phyloP scores from a whole-genome alignment of 306 rosid genomes.

The Dryas drummondii region DNA sequence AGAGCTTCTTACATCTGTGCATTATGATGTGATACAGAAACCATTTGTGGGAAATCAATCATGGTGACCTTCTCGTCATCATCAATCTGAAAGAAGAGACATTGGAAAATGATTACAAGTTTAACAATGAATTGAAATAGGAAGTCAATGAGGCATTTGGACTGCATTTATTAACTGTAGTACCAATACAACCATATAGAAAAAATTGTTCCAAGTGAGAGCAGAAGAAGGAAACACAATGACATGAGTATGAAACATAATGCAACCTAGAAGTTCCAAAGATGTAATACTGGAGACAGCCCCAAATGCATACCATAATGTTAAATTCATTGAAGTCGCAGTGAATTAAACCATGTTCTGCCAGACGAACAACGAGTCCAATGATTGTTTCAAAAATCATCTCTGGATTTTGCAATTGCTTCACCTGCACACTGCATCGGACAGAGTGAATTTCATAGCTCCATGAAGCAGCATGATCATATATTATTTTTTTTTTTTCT shows the following conservation, averaged over 20 bases:
- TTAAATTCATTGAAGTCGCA: slow-evolving; percentile 95
- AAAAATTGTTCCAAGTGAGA: background rate
- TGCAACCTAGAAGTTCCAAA: background rate
- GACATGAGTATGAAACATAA: background rate
- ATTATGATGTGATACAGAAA: slow-evolving; percentile 82
- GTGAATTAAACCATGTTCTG: slow-evolving; percentile 93
- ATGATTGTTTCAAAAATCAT: slow-evolving; percentile 73
- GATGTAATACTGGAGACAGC: background rate
- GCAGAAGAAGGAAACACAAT: background rate
- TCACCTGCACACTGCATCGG: slow-evolving; percentile 76
- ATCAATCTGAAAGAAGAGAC: slow-evolving; percentile 52
- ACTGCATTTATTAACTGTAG: background rate
- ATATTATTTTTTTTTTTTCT: background rate
- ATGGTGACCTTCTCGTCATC: slow-evolving; percentile 81
- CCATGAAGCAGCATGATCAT: background rate
- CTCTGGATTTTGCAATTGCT: slow-evolving; percentile 79
- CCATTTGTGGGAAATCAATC: slow-evolving; percentile 98
- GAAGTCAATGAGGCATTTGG: slow-evolving; percentile 14
- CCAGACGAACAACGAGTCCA: slow-evolving; percentile 71
- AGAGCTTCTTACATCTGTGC: slow-evolving; percentile 74
- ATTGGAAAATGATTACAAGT: background rate
- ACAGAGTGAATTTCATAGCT: slow-evolving; percentile 14
- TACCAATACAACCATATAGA: background rate
- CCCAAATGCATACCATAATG: slow-evolving; percentile 65
- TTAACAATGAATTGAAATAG: slow-evolving; percentile 15